A percentile compares a stretch with the other conserved stretches of the same genome.
Conservation (phyloP, 2,329 filamentous ascomycete species). For the Fusarium chuoi region DNA sequence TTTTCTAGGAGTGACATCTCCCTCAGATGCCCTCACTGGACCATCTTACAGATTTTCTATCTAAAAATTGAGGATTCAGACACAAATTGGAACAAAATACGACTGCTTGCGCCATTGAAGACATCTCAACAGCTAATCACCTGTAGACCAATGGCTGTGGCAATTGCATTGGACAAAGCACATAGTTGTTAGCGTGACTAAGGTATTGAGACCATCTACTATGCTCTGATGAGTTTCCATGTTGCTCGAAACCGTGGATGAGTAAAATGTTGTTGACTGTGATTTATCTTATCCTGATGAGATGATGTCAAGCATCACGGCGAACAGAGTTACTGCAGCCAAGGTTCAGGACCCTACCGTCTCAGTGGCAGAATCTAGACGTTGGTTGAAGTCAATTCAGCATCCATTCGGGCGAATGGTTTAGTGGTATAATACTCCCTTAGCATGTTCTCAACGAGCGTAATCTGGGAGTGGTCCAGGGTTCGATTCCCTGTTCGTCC, state of each 20-base stretch:
- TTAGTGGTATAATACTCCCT: constrained; percentile 41
- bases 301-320: neutral
- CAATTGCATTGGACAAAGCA: neutral
- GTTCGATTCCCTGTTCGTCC: constrained; percentile 40
- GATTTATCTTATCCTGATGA: no score
- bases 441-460: constrained; percentile 10
- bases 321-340: fast-evolving
- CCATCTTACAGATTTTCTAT: neutral
- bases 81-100: no score
- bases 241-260: fast-evolving
- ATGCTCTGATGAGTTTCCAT: fast-evolving
- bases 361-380: fast-evolving
- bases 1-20: neutral
- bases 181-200: neutral
- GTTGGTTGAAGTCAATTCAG: fast-evolving
- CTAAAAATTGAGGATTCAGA: fast-evolving
- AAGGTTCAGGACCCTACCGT: fast-evolving
- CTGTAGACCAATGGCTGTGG: neutral
- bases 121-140: neutral
- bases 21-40: neutral
- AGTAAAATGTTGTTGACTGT: neutral
- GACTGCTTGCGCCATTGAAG: neutral
- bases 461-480: constrained; percentile 33
- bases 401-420: constrained; percentile 33
- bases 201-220: fast-evolving